These are phyloP conservation scores for Besnoitia besnoiti DNA, from an alignment of 169 alveolate species.

Conservation along the genomic window DNA sequence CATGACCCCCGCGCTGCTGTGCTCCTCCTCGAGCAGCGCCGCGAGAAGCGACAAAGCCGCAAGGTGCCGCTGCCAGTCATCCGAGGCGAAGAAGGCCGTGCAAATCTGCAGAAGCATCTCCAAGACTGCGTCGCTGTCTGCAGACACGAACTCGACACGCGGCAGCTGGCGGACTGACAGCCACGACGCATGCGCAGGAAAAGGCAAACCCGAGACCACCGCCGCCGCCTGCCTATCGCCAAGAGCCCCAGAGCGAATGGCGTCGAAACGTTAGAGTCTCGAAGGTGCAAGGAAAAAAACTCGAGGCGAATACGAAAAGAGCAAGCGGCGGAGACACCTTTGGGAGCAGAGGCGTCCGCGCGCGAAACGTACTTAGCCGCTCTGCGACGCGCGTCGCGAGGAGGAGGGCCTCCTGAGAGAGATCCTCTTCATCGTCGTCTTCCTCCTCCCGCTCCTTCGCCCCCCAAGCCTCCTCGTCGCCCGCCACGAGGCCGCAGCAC, in stretches of 20 bases:
- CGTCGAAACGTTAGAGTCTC: background rate
- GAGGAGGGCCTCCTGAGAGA: background rate
- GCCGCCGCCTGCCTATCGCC: background rate
- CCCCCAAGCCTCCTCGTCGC: background rate
- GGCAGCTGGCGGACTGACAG: background rate
- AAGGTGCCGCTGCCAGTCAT: conserved; percentile 6
- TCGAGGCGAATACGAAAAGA: background rate
- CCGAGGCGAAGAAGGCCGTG: background rate
- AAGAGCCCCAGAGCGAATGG: background rate
- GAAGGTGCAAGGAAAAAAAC: background rate
- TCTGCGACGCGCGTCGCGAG: conserved; percentile 31
- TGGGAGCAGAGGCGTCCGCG: background rate
- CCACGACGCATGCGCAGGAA: background rate
- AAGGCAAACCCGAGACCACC: background rate
- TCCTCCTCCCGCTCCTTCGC: conserved; percentile 23
- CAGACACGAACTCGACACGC: background rate
- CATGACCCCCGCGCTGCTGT: conserved; percentile 6
- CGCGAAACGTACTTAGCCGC: background rate
- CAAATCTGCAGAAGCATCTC: conserved; percentile 28
- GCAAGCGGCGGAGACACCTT: background rate
- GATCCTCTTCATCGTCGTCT: background rate
- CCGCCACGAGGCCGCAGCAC: background rate
- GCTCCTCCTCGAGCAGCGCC: conserved; percentile 27
- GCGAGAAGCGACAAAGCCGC: conserved; percentile 25
- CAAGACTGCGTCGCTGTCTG: conserved; percentile 26